Evolutionary conservation across 1,284 basidiomycete species (phyloP).

Genomic region (Laetiporus sulphureus): DNA sequence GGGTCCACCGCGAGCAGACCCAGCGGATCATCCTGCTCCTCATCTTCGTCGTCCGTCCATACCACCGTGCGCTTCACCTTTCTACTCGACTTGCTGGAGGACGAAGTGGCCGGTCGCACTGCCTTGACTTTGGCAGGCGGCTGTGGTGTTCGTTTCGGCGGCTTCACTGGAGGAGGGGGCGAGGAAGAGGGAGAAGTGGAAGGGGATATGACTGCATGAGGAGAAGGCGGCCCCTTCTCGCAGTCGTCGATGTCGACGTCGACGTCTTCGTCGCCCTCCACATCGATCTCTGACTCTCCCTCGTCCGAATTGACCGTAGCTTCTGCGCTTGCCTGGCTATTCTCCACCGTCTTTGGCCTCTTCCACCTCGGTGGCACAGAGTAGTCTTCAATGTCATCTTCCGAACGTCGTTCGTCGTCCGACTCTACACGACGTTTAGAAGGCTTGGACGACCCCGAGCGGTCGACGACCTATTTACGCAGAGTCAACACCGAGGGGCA

Average conservation of each 20-base stretch:
- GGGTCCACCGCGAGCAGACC: slow-evolving; percentile 11
- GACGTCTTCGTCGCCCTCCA: slow-evolving; percentile 19
- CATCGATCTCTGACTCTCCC: slow-evolving; percentile 18
- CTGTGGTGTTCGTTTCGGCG: slow-evolving; percentile 3
- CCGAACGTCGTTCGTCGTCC: no score
- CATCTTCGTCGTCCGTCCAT: slow-evolving; percentile 20
- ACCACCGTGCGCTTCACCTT: slow-evolving; percentile 10
- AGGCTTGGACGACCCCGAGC: not conserved
- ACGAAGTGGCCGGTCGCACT: no score
- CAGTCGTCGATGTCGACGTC: slow-evolving; percentile 18
- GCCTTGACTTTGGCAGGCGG: no score
- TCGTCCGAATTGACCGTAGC: no score
- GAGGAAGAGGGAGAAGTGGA: slow-evolving; percentile 13
- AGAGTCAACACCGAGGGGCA: no score
- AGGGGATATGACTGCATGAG: slow-evolving; percentile 2
- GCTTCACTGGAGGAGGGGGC: slow-evolving; percentile 6
- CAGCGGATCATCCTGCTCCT: slow-evolving; percentile 8
- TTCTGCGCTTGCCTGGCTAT: no score
- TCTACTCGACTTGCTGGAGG: no score
- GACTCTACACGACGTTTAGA: not conserved
- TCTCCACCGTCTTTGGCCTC: no score
- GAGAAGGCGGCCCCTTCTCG: slow-evolving; percentile 15
- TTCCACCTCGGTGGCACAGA: no score
- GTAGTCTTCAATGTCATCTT: no score
- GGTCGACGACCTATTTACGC: no score